phyloP scores from a whole-genome alignment of 441 rosid genomes.

The Populus trichocarpa region DNA sequence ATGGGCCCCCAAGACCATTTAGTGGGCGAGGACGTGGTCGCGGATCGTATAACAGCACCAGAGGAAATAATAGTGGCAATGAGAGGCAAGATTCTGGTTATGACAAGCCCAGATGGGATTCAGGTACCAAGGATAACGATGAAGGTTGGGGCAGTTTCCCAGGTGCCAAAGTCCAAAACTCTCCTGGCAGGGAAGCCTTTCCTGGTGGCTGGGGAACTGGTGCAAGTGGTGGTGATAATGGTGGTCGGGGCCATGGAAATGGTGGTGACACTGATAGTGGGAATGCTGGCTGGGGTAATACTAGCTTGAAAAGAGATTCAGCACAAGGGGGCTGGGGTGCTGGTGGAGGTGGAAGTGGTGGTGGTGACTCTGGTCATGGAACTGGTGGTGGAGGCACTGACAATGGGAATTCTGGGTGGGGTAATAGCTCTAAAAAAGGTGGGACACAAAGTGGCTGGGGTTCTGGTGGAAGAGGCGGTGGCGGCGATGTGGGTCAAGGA shows the following conservation, averaged over 20 bases:
- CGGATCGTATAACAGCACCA: slow-evolving; percentile 37
- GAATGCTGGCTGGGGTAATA: slow-evolving; percentile 13
- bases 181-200: slow-evolving; percentile 51
- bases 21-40: slow-evolving; percentile 68
- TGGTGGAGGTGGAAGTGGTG: not conserved
- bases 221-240: slow-evolving; percentile 16
- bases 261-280: slow-evolving; percentile 13
- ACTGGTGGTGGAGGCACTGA: not conserved
- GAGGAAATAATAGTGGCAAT: slow-evolving; percentile 38
- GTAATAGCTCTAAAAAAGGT: not conserved
- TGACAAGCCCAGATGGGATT: slow-evolving; percentile 54
- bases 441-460: not conserved
- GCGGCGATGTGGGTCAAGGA: not conserved
- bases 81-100: slow-evolving; percentile 54
- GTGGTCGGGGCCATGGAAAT: slow-evolving; percentile 23
- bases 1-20: slow-evolving; percentile 77
- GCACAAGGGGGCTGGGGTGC: not conserved
- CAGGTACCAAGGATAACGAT: slow-evolving; percentile 42
- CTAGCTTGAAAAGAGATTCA: slow-evolving; percentile 12
- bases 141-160: slow-evolving; percentile 61
- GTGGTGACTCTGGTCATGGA: not conserved
- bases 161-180: slow-evolving; percentile 52
- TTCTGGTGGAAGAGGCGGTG: not conserved
- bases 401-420: not conserved
- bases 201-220: slow-evolving; percentile 53